phyloP scores from a whole-genome alignment of 2,329 filamentous ascomycete genomes.

The Chaetomium globosum region DNA sequence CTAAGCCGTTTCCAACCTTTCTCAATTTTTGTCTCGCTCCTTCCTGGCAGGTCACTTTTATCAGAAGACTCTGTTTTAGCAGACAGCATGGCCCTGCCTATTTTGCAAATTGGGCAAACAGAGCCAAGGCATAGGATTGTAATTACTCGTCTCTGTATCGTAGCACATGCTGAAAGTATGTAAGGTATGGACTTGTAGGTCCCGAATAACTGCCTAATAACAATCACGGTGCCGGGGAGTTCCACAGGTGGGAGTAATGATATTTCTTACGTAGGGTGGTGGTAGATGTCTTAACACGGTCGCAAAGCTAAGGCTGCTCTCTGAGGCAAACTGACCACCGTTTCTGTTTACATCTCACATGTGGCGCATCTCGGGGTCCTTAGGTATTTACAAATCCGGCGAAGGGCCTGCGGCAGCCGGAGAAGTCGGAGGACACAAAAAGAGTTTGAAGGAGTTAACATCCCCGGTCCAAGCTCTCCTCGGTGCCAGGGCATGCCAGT shows the following conservation, averaged over 20 bases:
- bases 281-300: neutral
- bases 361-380: neutral
- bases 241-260: neutral
- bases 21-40: neutral
- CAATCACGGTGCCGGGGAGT: neutral
- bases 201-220: neutral
- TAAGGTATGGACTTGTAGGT: neutral
- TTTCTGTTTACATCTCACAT: slow-evolving; percentile 5
- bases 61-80: neutral
- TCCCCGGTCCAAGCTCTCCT: slow-evolving; percentile 28
- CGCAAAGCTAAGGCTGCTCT: neutral
- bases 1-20: neutral
- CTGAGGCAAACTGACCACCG: neutral
- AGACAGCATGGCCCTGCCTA: neutral
- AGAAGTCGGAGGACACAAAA: slow-evolving; percentile 25
- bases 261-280: no score
- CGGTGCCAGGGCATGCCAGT: slow-evolving; percentile 31
- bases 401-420: slow-evolving; percentile 24
- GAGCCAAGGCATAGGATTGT: neutral
- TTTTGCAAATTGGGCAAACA: neutral
- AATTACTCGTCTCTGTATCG: neutral
- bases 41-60: neutral
- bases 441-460: slow-evolving; percentile 8
- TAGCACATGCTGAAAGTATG: neutral
- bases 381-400: slow-evolving; percentile 6